Evolutionary conservation across 1,284 basidiomycete genomes (phyloP), one percentile per base, ranked within the genome.

Genomic region (Mycosarcoma maydis): DNA sequence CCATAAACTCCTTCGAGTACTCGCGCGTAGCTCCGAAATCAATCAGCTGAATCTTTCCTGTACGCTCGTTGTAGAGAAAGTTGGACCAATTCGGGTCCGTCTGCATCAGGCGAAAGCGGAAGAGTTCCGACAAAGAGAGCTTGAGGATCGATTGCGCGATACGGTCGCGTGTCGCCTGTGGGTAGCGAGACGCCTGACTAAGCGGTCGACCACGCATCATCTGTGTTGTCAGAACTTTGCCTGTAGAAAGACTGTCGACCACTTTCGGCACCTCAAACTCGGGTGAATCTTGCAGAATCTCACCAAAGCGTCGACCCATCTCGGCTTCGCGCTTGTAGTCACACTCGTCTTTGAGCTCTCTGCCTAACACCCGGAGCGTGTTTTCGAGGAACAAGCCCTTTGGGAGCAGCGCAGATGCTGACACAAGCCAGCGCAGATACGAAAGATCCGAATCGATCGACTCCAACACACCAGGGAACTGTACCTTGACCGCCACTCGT

Each of bases 51-150:
- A 98, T 85, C 88, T 76, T 72, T 32, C 42, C 47, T 14, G 60
- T 72, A 9, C 54, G 44, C 4, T 85, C 78, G 82, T 94, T 90
- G 88, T 90, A 98, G 24, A 99, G 84, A 84, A 98, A 98, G 82
- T 98, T 98, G 20, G 91, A 92, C 91, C 92, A 98, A 80, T 99
- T 98, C 1, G 96, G 95, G 82, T 98, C 95, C 0, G 95, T 98
- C 83, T 98, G 96, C 96, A 98, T 98, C 41, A 91, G 84, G 22
- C 91, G 86, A 84, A 94, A 96, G 57, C 89, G 85, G 83, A 98
- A 96, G 13, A 98, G 87, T 81, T 98, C 95, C 55, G 87, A 88
- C 36, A 98, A 84, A 76, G 93, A 96, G 3, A 98, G 86, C 46
- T 92, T 89, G 45, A 98, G 86, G 48, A 97, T 87, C 46, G 88